Evolutionary conservation across 306 rosid species (phyloP), one percentile per base, ranked within the genome.

Genomic region (Vigna trinervia): DNA sequence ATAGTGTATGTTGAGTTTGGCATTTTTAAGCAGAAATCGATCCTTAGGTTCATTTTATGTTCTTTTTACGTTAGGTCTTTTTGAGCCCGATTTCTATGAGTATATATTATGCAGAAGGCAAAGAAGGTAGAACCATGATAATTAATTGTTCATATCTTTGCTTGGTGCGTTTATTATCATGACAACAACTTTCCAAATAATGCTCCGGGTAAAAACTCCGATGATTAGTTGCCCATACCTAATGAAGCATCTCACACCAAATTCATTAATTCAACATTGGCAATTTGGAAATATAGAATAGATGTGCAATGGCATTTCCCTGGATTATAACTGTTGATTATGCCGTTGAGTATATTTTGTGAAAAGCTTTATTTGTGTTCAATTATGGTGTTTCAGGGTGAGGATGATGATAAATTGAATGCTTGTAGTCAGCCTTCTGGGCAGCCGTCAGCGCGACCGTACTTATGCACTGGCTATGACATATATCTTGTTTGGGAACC

Each of bases 401-500:
- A 87, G 48, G 86, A 80, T 74, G 76, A 81, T 74, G 83, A 74
- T 38, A 85, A 79, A 54, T 50, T 56, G 77, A 83, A 86, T 71
- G 19, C 71, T 82, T 73, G 60, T 45, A 7, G 23, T 74, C 85
- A 77, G 64, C 78, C 69, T 68, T 79, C 69, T 17, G 47, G 57
- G 71, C 84, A 81, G 64, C 62, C 28, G 69, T 61, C 82, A n/a
- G 81, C 28, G 22, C 85, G 93, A 56, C 98, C 98, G 19, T 90
- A 90, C 80, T 86, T 92, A 19, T 95, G 99, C 80, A 95, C 97
- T 54, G 97, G 97, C 70, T 92, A 89, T 77, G 97, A 95, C 90
- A 95, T 92, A 82, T 92, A 84, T 83, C 93, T 95, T 81, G 96
- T 79, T 78, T 92, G 97, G 97, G 99, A 92, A 85, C 99, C 99